A percentile compares a stretch with the other conserved stretches of the same genome.
These are phyloP conservation scores for Paecilomyces fulvus DNA, from an alignment of 2,329 filamentous ascomycete genomes.

Conservation along the genomic window DNA sequence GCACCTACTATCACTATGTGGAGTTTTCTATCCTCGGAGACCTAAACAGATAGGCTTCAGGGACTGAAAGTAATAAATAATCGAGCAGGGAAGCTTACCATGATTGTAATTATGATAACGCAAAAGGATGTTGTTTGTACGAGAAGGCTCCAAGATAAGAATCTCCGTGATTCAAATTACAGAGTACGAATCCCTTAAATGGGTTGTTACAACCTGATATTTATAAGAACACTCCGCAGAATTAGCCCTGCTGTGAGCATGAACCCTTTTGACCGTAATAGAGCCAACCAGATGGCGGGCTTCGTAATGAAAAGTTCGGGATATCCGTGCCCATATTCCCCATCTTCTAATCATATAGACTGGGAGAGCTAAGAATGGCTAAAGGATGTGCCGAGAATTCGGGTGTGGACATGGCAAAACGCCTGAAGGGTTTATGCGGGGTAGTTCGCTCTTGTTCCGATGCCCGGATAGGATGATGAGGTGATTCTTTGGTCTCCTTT, in stretches of 20 bases:
- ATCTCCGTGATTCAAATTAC: not conserved
- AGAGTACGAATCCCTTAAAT: not conserved
- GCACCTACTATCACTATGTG: not conserved
- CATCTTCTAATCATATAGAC: not conserved
- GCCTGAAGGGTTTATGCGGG: not conserved
- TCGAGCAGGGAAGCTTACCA: not conserved
- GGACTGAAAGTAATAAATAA: not conserved
- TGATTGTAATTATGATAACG: not conserved
- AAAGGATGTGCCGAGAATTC: not conserved
- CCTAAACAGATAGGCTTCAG: not conserved
- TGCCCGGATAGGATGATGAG: not conserved
- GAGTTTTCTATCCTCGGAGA: not conserved
- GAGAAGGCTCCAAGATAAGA: not conserved
- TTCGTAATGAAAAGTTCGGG: not conserved
- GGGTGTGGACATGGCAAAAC: not conserved
- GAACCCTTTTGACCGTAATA: not conserved
- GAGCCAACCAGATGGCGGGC: not conserved
- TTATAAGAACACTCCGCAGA: not conserved
- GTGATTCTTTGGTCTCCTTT: not conserved
- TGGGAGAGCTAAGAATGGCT: not conserved
- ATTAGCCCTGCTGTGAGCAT: not conserved
- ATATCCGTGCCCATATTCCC: not conserved
- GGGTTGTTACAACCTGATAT: not conserved
- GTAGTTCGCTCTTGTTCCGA: not conserved
- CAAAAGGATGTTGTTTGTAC: not conserved